Evolutionary conservation across 345 rosid species (phyloP).

Genomic region (Moricandia arvensis): DNA sequence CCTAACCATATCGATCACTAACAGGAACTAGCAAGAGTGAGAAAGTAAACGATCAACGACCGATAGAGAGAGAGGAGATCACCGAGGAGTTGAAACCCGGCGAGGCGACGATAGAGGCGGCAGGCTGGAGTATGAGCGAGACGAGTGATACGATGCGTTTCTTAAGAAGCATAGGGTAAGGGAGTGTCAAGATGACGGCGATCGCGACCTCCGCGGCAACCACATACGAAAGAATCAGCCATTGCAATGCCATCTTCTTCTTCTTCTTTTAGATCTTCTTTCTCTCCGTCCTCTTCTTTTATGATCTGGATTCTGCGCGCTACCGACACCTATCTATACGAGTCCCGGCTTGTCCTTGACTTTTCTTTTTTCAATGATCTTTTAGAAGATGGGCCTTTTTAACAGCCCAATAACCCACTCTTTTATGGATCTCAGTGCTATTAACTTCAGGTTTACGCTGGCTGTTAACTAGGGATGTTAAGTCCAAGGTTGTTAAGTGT

Average conservation of each 20-base stretch:
- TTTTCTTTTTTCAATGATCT: background rate
- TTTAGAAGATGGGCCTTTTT: conserved; percentile 15
- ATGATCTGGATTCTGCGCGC: conserved; percentile 21
- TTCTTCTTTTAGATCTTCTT: conserved; percentile 16
- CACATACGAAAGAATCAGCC: conserved; percentile 73
- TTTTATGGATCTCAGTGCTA: background rate
- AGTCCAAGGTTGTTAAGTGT: no score
- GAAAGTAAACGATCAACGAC: background rate
- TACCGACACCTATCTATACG: conserved; percentile 23
- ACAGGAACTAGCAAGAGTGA: background rate
- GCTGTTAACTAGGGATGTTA: no score
- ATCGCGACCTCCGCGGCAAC: conserved; percentile 73
- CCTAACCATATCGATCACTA: background rate
- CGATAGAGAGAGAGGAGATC: background rate
- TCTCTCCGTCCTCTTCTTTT: conserved; percentile 1
- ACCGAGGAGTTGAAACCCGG: conserved; percentile 87
- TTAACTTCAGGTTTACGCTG: no score
- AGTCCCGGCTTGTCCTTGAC: conserved; percentile 4
- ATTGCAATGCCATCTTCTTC: conserved; percentile 74
- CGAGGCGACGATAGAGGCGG: conserved; percentile 69
- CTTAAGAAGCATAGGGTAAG: conserved; percentile 72
- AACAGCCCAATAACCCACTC: conserved; percentile 1
- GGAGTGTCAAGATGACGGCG: conserved; percentile 62
- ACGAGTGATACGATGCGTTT: conserved; percentile 62
- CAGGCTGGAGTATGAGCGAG: conserved; percentile 68